phyloP scores from a whole-genome alignment of 805 yeast species.

The Sugiyamaella mastotermitis region DNA sequence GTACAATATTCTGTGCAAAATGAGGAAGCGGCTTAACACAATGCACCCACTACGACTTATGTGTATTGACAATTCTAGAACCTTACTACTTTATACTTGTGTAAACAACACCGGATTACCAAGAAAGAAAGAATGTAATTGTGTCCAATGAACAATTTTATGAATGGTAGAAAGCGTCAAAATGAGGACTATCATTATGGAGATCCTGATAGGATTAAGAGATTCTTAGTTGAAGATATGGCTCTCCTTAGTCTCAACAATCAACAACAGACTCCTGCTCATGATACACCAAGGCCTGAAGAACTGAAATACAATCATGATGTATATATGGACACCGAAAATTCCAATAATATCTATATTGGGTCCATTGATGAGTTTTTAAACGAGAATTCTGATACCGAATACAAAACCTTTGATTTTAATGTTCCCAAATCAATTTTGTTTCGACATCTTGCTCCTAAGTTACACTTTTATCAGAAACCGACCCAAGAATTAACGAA shows the following conservation, averaged over 20 bases:
- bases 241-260: conserved; percentile 9
- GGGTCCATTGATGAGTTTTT: conserved; percentile 22
- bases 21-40: too few species aligned
- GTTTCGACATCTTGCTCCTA: background rate
- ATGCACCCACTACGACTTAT: too few species aligned
- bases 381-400: conserved; percentile 17
- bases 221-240: conserved; percentile 14
- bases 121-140: too few species aligned
- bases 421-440: conserved; percentile 15
- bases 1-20: too few species aligned
- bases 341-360: conserved; percentile 19
- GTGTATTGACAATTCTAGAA: too few species aligned
- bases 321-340: conserved; percentile 19
- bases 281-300: background rate
- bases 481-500: conserved; percentile 11
- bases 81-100: too few species aligned
- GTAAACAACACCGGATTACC: too few species aligned
- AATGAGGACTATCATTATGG: too few species aligned
- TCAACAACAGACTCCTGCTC: conserved; percentile 1
- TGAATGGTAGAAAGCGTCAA: too few species aligned
- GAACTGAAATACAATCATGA: background rate
- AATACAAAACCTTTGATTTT: conserved; percentile 12
- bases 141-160: too few species aligned
- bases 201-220: conserved; percentile 39
- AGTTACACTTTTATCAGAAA: conserved; percentile 14